Conservation (phyloP, 352 stramenopile genomes). For the Phytophthora litchii region DNA sequence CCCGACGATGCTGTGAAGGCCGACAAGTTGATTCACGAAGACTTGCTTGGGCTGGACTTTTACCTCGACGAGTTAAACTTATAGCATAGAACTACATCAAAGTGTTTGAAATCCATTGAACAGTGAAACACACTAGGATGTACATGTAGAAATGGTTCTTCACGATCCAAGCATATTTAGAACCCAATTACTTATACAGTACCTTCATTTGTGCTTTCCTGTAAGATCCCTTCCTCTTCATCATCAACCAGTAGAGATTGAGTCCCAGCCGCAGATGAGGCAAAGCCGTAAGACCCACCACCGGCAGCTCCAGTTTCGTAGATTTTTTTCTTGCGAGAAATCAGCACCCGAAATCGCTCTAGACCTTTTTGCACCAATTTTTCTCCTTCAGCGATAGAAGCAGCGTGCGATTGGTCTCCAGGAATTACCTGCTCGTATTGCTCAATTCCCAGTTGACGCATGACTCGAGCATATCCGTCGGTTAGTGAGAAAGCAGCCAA, state of each 20-base stretch:
- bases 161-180: not conserved
- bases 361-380: slow-evolving; percentile 55
- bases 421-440: slow-evolving; percentile 70
- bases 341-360: slow-evolving; percentile 43
- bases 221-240: slow-evolving; percentile 7
- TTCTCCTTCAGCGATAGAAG: slow-evolving; percentile 54
- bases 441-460: slow-evolving; percentile 62
- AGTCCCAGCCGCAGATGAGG: slow-evolving; percentile 18
- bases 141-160: not conserved
- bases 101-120: slow-evolving; percentile 1
- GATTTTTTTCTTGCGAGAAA: slow-evolving; percentile 44
- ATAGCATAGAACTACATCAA: not conserved
- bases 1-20: not conserved
- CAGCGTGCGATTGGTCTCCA: slow-evolving; percentile 38
- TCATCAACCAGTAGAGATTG: slow-evolving; percentile 32
- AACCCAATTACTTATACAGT: not conserved
- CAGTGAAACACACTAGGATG: too few species aligned
- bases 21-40: slow-evolving; percentile 7
- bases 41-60: slow-evolving; percentile 7
- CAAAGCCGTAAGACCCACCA: slow-evolving; percentile 40
- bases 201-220: slow-evolving; percentile 2
- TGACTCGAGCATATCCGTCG: slow-evolving; percentile 59
- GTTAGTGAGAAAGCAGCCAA: slow-evolving; percentile 51
- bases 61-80: slow-evolving; percentile 5
- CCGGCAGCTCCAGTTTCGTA: slow-evolving; percentile 32